A percentile compares a stretch with the other conserved stretches of the same genome.
phyloP scores from a whole-genome alignment of 2,329 filamentous ascomycete species.

The Podosphaera leucotricha region DNA sequence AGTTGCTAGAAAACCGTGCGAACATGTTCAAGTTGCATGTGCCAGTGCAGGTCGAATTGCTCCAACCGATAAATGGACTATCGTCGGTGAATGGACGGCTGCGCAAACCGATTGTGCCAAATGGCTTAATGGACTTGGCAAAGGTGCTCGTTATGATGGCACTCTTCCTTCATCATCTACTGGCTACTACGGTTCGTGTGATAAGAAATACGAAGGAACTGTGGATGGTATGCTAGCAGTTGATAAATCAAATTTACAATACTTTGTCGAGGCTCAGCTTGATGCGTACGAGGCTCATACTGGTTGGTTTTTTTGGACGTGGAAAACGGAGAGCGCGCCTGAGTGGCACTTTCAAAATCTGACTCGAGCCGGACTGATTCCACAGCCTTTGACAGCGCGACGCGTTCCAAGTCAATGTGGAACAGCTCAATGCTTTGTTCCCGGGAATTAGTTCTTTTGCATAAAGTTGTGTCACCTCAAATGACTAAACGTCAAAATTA shows the following conservation, averaged over 20 bases:
- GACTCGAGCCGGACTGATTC: slow-evolving; percentile 18
- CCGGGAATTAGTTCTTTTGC: slow-evolving; percentile 7
- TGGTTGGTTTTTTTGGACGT: slow-evolving; percentile 21
- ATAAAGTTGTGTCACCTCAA: too few relatives aligned
- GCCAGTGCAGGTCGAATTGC: slow-evolving; percentile 15
- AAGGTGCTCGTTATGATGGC: slow-evolving; percentile 30
- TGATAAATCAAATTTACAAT: slow-evolving; percentile 17
- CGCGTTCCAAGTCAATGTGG: slow-evolving; percentile 12
- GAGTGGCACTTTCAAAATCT: slow-evolving; percentile 21
- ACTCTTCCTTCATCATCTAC: slow-evolving; percentile 14
- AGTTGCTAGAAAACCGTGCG: slow-evolving; percentile 17
- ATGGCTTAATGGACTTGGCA: slow-evolving; percentile 30
- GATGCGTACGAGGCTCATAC: slow-evolving; percentile 20
- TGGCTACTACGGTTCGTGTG: slow-evolving; percentile 17
- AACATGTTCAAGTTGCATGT: slow-evolving; percentile 21
- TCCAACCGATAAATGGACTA: slow-evolving; percentile 14
- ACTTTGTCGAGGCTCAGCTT: slow-evolving; percentile 22
- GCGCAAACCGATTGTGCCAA: slow-evolving; percentile 22
- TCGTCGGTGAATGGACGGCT: slow-evolving; percentile 22
- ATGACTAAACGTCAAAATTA: too few relatives aligned
- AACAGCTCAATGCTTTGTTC: slow-evolving; percentile 11
- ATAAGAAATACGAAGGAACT: slow-evolving; percentile 24
- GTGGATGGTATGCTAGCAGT: slow-evolving; percentile 16
- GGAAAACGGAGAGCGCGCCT: slow-evolving; percentile 20
- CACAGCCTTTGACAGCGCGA: slow-evolving; percentile 16